Percentiles rank a stretch among this genome's conserved stretches.
Conservation (phyloP, 805 yeast species). For the Candida silvatica region DNA sequence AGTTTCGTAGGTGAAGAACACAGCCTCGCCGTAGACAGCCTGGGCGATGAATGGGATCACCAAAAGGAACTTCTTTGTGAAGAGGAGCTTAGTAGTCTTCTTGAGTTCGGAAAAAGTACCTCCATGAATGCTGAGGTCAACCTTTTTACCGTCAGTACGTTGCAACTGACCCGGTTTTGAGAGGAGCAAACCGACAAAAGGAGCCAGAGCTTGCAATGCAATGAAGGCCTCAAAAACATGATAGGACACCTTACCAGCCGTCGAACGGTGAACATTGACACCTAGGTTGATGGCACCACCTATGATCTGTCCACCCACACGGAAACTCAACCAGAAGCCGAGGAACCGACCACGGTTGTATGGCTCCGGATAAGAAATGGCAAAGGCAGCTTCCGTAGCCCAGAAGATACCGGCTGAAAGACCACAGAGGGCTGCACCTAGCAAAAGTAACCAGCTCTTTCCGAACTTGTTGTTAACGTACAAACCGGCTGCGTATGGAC, state of each 20-base stretch:
- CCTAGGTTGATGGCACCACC: constrained; percentile 15
- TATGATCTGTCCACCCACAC: constrained; percentile 18
- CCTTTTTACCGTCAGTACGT: constrained; percentile 19
- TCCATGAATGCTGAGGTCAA: constrained; percentile 2
- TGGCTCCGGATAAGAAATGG: constrained; percentile 16
- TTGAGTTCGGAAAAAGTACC: constrained; percentile 1
- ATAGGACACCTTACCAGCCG: constrained; percentile 13
- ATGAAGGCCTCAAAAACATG: constrained; percentile 17
- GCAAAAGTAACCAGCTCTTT: constrained; percentile 15
- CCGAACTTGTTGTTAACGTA: constrained; percentile 19
- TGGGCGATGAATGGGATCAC: constrained; percentile 1
- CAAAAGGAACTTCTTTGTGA: constrained; percentile 4
- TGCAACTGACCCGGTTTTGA: constrained; percentile 18
- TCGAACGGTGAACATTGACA: constrained; percentile 8
- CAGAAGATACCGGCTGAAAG: constrained; percentile 17
- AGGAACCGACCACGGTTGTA: constrained; percentile 16
- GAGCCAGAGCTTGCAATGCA: constrained; percentile 17
- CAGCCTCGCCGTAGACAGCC: constrained; percentile 1
- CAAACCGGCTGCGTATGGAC: constrained; percentile 17
- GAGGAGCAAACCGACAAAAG: constrained; percentile 11
- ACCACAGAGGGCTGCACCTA: constrained; percentile 20
- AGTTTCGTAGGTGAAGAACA: not conserved
- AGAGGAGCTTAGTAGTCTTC: not conserved
- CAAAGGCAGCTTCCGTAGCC: constrained; percentile 20
- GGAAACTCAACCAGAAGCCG: constrained; percentile 18